These are phyloP conservation scores for Begonia loranthoides DNA, from an alignment of 306 rosid species.

Conservation along the genomic window DNA sequence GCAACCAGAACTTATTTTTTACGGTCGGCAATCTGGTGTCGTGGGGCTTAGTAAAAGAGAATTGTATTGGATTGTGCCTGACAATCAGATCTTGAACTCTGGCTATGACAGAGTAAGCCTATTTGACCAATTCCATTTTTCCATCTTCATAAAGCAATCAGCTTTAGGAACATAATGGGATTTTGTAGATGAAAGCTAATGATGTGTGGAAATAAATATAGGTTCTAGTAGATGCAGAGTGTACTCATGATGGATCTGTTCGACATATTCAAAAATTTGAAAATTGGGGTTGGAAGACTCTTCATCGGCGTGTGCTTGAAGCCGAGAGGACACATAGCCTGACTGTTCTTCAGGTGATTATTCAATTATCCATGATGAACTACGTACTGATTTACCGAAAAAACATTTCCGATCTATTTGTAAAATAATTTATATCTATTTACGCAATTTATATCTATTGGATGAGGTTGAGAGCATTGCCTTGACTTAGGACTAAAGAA, in stretches of 20 bases:
- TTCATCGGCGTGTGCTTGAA: slow-evolving; percentile 65
- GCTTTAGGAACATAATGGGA: not conserved
- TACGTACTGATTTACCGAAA: not conserved
- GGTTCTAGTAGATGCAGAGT: slow-evolving; percentile 97
- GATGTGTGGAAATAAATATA: slow-evolving; percentile 20
- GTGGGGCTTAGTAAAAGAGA: slow-evolving; percentile 53
- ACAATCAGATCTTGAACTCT: slow-evolving; percentile 25
- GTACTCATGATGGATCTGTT: slow-evolving; percentile 96
- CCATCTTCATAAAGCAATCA: not conserved
- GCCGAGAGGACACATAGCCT: slow-evolving; percentile 70
- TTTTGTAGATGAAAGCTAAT: slow-evolving; percentile 9
- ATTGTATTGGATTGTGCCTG: slow-evolving; percentile 27
- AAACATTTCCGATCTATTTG: no score
- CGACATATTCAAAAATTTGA: slow-evolving; percentile 86
- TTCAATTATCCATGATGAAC: not conserved
- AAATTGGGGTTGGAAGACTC: slow-evolving; percentile 87
- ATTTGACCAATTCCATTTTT: not conserved
- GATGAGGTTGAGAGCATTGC: no score
- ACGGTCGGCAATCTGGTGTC: slow-evolving; percentile 66
- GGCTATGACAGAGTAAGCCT: slow-evolving; percentile 73
- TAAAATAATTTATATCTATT: no score
- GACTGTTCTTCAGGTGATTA: slow-evolving; percentile 57
- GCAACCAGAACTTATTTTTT: slow-evolving; percentile 70
- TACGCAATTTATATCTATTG: no score
- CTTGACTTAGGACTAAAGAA: no score